Evolutionary conservation across 2,329 filamentous ascomycete genomes (phyloP).

Genomic region (Chrysoporthe deuterocubensis): DNA sequence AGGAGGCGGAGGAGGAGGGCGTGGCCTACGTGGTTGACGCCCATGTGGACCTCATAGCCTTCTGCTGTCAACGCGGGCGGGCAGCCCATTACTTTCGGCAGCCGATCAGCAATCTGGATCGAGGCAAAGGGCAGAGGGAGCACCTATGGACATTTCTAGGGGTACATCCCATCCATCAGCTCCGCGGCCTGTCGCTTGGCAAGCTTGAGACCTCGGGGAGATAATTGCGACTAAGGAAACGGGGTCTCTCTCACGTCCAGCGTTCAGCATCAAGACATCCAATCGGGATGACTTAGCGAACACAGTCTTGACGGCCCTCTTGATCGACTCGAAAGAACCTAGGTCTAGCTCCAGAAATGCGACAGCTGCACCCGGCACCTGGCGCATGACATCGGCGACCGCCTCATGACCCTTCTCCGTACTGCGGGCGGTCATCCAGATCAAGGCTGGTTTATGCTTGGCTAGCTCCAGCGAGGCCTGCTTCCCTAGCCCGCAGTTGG

Average conservation of each 20-base stretch:
- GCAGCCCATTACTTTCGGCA: slow-evolving; percentile 37
- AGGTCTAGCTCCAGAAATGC: slow-evolving; percentile 49
- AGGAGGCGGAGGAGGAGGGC: slow-evolving; percentile 48
- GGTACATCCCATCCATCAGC: slow-evolving; percentile 31
- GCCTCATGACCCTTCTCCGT: slow-evolving; percentile 41
- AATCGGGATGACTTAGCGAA: slow-evolving; percentile 30
- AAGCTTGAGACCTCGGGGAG: background rate
- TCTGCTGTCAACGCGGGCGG: slow-evolving; percentile 44
- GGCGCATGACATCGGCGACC: slow-evolving; percentile 42
- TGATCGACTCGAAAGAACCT: slow-evolving; percentile 47
- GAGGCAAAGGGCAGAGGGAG: no score
- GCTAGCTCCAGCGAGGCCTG: slow-evolving; percentile 48
- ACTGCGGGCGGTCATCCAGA: slow-evolving; percentile 42
- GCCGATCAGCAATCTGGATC: background rate
- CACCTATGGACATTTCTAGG: no score
- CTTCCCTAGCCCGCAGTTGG: slow-evolving; percentile 54
- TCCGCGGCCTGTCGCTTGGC: slow-evolving; percentile 40
- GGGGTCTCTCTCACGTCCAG: slow-evolving; percentile 40
- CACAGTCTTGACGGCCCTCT: slow-evolving; percentile 45
- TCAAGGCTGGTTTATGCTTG: slow-evolving; percentile 40
- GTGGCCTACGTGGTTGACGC: slow-evolving; percentile 54
- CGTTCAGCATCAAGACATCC: slow-evolving; percentile 44
- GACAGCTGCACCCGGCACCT: slow-evolving; percentile 31
- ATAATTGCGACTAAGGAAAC: background rate
- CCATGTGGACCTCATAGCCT: slow-evolving; percentile 55